Evolutionary conservation across 352 stramenopile genomes (phyloP), one percentile per base, ranked within the genome.

Genomic region (Phytopythium ostracodes): DNA sequence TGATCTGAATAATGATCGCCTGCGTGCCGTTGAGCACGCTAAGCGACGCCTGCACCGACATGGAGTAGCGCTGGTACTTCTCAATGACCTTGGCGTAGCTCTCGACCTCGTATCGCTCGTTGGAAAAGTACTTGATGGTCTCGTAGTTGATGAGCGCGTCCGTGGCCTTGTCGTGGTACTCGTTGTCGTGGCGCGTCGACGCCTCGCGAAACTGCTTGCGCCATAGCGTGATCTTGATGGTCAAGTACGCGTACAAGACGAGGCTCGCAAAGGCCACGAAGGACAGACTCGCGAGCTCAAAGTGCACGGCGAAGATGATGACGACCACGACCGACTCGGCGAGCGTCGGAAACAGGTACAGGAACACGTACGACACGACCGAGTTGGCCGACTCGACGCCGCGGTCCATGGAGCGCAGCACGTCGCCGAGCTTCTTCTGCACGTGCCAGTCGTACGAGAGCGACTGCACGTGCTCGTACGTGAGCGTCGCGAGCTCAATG

Each of bases 361-460:
- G 64, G 60, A 99, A 99, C 17, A 98, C 75, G 71, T 99, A 99
- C 49, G 96, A 98, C 67, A 99, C 97, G 27, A 99, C 85, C 33
- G 84, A 95, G 72, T 97, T 96, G 35, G 91, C 91, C n/a, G 91
- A 96, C 59, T 94, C 82, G 31, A 97, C 88, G 46, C 93, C 92
- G 25, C 94, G 79, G 69, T 98, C 91, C 89, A 98, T 98, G 0
- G 86, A 94, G 31, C 96, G 83, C 47, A 99, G 79, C 35, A 99
- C 95, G 70, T 98, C 96, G 29, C 97, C 97, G 51, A 99, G 79
- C 68, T 99, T 99, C 77, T 99, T 99, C 54, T 90, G 91, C 35
- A 99, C 79, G 77, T 99, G 96, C 96, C 96, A 99, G 79, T 99
- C 94, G 53, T 99, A 92, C 67, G 88, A 98, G 9, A 99, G 80